Percentiles rank a stretch among this genome's conserved stretches.
Conservation (phyloP, 345 rosid species). For the Camelina sativa region DNA sequence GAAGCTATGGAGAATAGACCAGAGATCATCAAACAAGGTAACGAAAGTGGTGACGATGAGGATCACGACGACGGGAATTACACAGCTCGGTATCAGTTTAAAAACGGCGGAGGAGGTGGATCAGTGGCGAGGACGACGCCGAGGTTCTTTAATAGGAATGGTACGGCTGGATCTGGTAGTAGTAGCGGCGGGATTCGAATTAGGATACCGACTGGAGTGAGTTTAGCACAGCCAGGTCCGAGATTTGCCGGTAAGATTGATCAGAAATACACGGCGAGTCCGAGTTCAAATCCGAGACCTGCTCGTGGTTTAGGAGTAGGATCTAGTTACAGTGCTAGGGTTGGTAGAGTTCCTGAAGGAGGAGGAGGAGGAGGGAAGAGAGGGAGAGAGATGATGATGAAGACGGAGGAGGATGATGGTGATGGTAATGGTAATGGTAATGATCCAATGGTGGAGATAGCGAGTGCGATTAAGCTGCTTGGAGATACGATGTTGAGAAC, state of each 20-base stretch:
- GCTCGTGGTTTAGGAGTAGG: conserved; percentile 43
- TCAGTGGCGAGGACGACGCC: conserved; percentile 56
- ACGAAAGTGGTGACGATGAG: conserved; percentile 38
- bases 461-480: conserved; percentile 74
- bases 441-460: conserved; percentile 75
- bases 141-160: conserved; percentile 64
- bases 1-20: conserved; percentile 88
- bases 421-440: conserved; percentile 46
- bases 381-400: conserved; percentile 51
- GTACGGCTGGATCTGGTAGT: conserved; percentile 43
- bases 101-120: conserved; percentile 44
- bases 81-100: conserved; percentile 51
- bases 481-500: conserved; percentile 83
- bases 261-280: conserved; percentile 47
- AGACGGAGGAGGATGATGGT: conserved; percentile 34
- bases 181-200: conserved; percentile 57
- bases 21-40: conserved; percentile 47
- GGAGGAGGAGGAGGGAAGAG: conserved; percentile 24
- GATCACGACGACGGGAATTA: conserved; percentile 46
- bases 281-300: conserved; percentile 28
- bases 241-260: conserved; percentile 53
- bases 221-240: conserved; percentile 72
- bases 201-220: conserved; percentile 84
- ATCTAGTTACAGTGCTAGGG: conserved; percentile 46
- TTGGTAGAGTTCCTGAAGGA: conserved; percentile 49